Conservation (phyloP, 163 green algal genomes). For the Chlamydomonas reinhardtii region DNA sequence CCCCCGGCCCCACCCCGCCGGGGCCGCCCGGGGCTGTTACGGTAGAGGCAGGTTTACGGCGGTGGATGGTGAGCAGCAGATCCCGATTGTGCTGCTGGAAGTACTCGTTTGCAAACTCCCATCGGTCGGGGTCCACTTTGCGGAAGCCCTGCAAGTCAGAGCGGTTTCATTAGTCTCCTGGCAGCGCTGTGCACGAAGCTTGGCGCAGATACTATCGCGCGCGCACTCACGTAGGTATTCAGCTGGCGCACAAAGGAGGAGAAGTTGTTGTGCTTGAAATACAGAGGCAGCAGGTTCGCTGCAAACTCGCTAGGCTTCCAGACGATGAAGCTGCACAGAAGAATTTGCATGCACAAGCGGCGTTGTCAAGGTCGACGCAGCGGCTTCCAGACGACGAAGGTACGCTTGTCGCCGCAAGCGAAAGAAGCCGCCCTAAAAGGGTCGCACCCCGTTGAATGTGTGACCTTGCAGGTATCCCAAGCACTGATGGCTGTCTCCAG, state of each 20-base stretch:
- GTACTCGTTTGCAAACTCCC: constrained; percentile 92
- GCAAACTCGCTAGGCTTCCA: constrained; percentile 91
- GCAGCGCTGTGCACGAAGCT: neutral
- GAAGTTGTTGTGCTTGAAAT: constrained; percentile 99
- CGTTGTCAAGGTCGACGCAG: neutral
- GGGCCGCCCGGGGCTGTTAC: neutral
- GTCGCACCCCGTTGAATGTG: no score
- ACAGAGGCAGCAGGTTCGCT: constrained; percentile 83
- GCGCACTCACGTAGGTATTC: constrained; percentile 89
- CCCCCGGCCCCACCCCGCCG: no score
- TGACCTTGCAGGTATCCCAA: no score
- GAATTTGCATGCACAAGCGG: no score
- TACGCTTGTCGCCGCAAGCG: no score
- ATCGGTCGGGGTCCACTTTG: constrained; percentile 92
- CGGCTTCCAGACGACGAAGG: no score
- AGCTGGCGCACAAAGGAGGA: constrained; percentile 94
- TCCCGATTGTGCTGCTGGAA: constrained; percentile 84
- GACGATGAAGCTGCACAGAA: constrained; percentile 95
- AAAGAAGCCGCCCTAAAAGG: no score
- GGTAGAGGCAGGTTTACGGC: constrained; percentile 66
- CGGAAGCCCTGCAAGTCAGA: constrained; percentile 84
- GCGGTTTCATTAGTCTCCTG: no score
- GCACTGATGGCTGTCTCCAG: no score
- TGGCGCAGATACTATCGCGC: neutral
- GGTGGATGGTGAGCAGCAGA: constrained; percentile 83